Evolutionary conservation across 2,329 filamentous ascomycete genomes (phyloP).

Genomic region (Alternaria alternata): DNA sequence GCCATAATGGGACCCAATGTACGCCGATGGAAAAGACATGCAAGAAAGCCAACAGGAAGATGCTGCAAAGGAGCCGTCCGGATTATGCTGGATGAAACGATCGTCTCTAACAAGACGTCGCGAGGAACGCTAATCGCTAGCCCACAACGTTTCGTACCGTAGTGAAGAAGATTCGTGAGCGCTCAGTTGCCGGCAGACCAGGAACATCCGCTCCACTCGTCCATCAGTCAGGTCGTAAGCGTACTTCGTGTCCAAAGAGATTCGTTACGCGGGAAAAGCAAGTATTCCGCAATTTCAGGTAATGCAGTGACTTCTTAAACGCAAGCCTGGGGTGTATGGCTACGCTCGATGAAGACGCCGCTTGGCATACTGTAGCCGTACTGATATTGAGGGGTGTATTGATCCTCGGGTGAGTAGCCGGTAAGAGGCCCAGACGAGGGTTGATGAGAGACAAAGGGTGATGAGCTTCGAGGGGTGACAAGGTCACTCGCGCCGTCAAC

Average conservation of each 20-base stretch:
- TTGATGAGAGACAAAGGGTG: conserved; percentile 51
- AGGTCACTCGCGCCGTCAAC: conserved; percentile 53
- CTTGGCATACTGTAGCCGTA: conserved; percentile 53
- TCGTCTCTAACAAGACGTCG: conserved; percentile 22
- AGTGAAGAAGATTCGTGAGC: conserved; percentile 46
- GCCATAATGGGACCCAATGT: conserved; percentile 28
- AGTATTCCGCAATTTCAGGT: conserved; percentile 13
- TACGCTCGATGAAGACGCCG: conserved; percentile 55
- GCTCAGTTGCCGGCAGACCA: conserved; percentile 30
- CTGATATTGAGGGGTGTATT: conserved; percentile 53
- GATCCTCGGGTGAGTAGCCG: conserved; percentile 51
- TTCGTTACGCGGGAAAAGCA: conserved; percentile 39
- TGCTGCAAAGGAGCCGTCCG: conserved; percentile 44
- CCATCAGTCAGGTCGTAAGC: conserved; percentile 45
- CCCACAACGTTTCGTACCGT: conserved; percentile 41
- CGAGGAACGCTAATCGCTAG: conserved; percentile 29
- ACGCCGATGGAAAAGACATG: conserved; percentile 43
- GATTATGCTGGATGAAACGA: conserved; percentile 37
- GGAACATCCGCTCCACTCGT: conserved; percentile 48
- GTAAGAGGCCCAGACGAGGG: conserved; percentile 54
- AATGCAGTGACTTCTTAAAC: conserved; percentile 32
- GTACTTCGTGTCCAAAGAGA: conserved; percentile 48
- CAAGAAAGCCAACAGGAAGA: conserved; percentile 44
- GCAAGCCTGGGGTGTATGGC: conserved; percentile 55
- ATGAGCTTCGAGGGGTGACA: conserved; percentile 37